These are phyloP conservation scores for Lanmaoa rubissima DNA, from an alignment of 768 basidiomycete species.

Conservation along the genomic window DNA sequence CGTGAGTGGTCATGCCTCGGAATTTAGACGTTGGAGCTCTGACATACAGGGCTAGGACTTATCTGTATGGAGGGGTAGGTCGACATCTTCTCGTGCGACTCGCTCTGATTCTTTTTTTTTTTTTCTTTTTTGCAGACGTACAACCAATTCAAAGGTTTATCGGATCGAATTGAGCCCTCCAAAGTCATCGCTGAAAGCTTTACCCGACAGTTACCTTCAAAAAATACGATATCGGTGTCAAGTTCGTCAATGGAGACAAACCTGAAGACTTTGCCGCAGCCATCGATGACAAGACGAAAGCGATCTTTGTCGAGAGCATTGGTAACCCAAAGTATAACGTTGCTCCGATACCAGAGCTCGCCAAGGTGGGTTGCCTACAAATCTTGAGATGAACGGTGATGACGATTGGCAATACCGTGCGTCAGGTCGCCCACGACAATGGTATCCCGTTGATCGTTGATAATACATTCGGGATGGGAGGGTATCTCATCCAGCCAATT, in stretches of 20 bases:
- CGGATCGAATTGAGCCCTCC: not conserved
- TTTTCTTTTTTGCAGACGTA: slow-evolving; percentile 8
- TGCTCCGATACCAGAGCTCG: slow-evolving; percentile 63
- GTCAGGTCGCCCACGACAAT: slow-evolving; percentile 65
- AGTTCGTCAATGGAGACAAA: slow-evolving; percentile 54
- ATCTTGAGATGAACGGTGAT: not conserved
- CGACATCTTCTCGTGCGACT: not conserved
- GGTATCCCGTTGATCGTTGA: slow-evolving; percentile 79
- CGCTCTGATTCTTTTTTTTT: not conserved
- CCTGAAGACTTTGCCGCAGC: slow-evolving; percentile 60
- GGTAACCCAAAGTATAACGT: slow-evolving; percentile 78
- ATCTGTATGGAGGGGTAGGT: slow-evolving; percentile 21
- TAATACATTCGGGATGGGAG: slow-evolving; percentile 74
- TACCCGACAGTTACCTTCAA: slow-evolving; percentile 17
- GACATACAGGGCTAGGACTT: slow-evolving; percentile 8
- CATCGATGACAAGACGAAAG: slow-evolving; percentile 78
- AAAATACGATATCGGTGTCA: slow-evolving; percentile 12
- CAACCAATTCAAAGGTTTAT: slow-evolving; percentile 21
- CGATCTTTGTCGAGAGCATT: slow-evolving; percentile 72
- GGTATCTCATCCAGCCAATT: slow-evolving; percentile 68
- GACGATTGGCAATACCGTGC: not conserved
- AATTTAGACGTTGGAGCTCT: not conserved
- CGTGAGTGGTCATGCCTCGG: slow-evolving; percentile 50
- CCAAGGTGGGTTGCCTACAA: slow-evolving; percentile 44
- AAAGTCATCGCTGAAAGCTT: not conserved